Conservation (phyloP, 2,329 filamentous ascomycete genomes). For the Trichoderma semiorbis region DNA sequence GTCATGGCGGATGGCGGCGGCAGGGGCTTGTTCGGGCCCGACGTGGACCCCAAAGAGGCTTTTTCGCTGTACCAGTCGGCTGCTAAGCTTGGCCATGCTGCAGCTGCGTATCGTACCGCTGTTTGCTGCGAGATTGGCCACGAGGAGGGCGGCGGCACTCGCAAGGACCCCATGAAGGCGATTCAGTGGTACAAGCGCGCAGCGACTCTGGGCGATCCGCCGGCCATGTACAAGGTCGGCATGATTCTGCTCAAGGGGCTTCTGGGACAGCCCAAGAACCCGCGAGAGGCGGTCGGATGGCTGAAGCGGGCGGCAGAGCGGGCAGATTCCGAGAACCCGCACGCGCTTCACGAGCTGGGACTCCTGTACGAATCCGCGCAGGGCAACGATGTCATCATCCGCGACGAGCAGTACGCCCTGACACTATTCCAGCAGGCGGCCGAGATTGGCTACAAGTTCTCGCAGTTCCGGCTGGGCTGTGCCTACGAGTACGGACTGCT, state of each 20-base stretch:
- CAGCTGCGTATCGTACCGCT: constrained; percentile 87
- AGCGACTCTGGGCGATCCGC: constrained; percentile 81
- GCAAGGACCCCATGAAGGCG: constrained; percentile 85
- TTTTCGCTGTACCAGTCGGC: constrained; percentile 92
- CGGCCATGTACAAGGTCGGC: constrained; percentile 97
- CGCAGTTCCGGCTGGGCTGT: constrained; percentile 83
- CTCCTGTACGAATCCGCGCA: constrained; percentile 62
- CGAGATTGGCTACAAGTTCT: constrained; percentile 89
- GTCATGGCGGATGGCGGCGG: constrained; percentile 87
- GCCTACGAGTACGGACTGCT: constrained; percentile 87
- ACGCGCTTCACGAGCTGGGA: constrained; percentile 86
- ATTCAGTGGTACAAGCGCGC: constrained; percentile 98
- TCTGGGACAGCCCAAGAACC: constrained; percentile 79
- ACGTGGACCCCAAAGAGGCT: constrained; percentile 84
- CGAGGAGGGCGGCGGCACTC: constrained; percentile 89
- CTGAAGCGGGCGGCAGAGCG: constrained; percentile 87
- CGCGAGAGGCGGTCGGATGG: constrained; percentile 85
- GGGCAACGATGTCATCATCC: constrained; percentile 68
- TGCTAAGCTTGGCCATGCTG: constrained; percentile 81
- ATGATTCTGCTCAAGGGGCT: constrained; percentile 94
- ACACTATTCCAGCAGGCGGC: constrained; percentile 81
- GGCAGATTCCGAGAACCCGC: constrained; percentile 86
- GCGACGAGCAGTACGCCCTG: constrained; percentile 79
- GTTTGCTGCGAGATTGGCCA: constrained; percentile 96
- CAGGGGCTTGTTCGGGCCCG: constrained; percentile 71